Conservation (phyloP, 495 filamentous ascomycete genomes). For the Penicillium canescens region DNA sequence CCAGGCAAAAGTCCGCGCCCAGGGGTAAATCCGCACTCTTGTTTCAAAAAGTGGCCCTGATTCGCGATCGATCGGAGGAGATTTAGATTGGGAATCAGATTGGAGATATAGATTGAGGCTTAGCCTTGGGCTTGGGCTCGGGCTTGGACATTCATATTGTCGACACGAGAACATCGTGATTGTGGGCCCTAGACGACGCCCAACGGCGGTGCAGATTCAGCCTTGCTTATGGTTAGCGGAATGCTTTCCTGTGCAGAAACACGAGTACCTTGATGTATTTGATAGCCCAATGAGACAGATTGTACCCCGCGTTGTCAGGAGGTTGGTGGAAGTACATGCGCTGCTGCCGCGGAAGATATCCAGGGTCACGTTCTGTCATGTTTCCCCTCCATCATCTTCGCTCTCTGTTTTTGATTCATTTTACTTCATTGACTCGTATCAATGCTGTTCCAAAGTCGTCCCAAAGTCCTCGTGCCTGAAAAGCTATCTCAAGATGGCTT, state of each 20-base stretch:
- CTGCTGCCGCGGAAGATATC: constrained; percentile 14
- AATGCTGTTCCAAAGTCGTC: constrained; percentile 24
- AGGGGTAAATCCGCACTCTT: too few species aligned
- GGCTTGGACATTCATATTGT: too few species aligned
- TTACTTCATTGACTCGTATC: constrained; percentile 2
- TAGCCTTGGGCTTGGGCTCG: too few species aligned
- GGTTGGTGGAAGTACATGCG: constrained; percentile 3
- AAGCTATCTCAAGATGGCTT: constrained; percentile 74
- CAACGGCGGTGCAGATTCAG: too few species aligned
- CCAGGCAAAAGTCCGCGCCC: too few species aligned
- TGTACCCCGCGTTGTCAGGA: constrained; percentile 14
- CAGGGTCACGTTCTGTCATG: too few species aligned
- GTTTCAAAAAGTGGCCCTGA: too few species aligned
- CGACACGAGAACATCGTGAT: background rate
- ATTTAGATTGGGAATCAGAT: too few species aligned
- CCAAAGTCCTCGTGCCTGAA: constrained; percentile 68
- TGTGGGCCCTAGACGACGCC: too few species aligned
- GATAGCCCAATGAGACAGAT: constrained; percentile 1
- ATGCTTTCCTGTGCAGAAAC: too few species aligned
- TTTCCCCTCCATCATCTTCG: constrained; percentile 1
- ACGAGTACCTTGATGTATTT: background rate
- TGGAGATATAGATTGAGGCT: too few species aligned
- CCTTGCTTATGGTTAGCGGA: background rate
- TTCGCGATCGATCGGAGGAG: too few species aligned
- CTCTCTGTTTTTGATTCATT: background rate